These are phyloP conservation scores for Cladosporium colombiae DNA, from an alignment of 2,329 filamentous ascomycete species.

Conservation along the genomic window DNA sequence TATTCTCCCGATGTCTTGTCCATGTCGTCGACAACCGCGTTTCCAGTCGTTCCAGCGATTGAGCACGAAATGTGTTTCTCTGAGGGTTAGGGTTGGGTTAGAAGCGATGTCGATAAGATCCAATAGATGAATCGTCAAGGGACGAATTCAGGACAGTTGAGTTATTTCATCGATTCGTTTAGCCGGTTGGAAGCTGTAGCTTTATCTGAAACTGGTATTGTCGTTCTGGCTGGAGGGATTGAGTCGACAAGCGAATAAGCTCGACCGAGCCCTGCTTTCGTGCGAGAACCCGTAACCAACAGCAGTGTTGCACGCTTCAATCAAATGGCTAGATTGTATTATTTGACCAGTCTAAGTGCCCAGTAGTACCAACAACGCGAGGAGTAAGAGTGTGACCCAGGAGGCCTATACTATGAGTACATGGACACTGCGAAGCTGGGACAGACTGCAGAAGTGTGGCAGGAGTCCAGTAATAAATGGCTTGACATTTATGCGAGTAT, in stretches of 20 bases:
- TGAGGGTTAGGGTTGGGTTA: neutral
- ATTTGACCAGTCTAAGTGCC: neutral
- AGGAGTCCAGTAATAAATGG: neutral
- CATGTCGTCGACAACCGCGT: neutral
- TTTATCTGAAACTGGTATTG: neutral
- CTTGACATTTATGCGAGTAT: neutral
- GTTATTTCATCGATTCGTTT: neutral
- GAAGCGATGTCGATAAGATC: neutral
- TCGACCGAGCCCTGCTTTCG: neutral
- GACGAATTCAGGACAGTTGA: neutral
- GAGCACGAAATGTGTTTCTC: neutral
- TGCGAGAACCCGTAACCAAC: neutral
- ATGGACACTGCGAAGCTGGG: neutral
- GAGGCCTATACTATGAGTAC: neutral
- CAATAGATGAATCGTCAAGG: neutral
- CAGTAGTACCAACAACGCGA: neutral
- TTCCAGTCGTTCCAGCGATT: neutral
- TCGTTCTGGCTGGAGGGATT: neutral
- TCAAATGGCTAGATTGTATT: too few species aligned
- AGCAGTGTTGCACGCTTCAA: too few species aligned
- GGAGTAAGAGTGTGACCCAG: neutral
- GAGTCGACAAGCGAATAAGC: neutral
- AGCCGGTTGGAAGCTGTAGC: fast-evolving
- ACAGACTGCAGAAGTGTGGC: neutral
- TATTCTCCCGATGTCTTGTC: neutral